Evolutionary conservation across 768 basidiomycete species (phyloP), one percentile per base, ranked within the genome.

Genomic region (Rhizopogon sp.): DNA sequence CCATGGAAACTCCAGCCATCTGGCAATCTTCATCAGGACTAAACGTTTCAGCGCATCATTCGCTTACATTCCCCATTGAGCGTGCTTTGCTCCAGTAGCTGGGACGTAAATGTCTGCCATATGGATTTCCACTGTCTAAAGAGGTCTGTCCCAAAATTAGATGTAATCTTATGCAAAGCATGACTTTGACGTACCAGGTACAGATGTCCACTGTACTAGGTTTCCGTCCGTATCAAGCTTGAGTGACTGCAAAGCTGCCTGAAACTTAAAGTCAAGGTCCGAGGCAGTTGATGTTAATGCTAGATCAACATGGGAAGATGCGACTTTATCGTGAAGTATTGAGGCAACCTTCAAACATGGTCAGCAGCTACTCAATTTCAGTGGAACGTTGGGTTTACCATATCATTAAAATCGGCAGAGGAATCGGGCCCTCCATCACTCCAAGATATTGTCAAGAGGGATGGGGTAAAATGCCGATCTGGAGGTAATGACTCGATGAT

Each of bases 391-490:
- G 42, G 52, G 68, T 76, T 0, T 49, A 88, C 88, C 87, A 87
- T 85, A 39, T 77, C 74, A 37, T 72, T 63, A 45, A 88, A 77
- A 64, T 90, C 87, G 31, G 73, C 63, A 11, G 71, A 61, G 9
- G 69, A 66, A 3, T 70, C 60, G n/a, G 71, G 64, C 31, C 73
- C 74, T 25, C 66, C 72, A 39, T 79, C 79, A 3, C 74, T 68
- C 87, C 88, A 91, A 20, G 74, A 75, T 46, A 91, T 69, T 4
- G 85, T 68, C 16, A 90, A 54, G 2, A 90, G 66, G 2, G 82
- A 80, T 13, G 88, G 87, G 16, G 78, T 64, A 59, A 84, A 90
- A 66, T 81, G 80, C 17, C 80, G 79, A 46, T 78, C 73, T 1
- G 70, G 57, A 1, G 84, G 83, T 17, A 88, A 69, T 0, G 72